Percentiles rank a stretch among this genome's conserved stretches.
These are phyloP conservation scores for Hirsutella minnesotensis DNA, from an alignment of 2,329 filamentous ascomycete species.

Conservation along the genomic window DNA sequence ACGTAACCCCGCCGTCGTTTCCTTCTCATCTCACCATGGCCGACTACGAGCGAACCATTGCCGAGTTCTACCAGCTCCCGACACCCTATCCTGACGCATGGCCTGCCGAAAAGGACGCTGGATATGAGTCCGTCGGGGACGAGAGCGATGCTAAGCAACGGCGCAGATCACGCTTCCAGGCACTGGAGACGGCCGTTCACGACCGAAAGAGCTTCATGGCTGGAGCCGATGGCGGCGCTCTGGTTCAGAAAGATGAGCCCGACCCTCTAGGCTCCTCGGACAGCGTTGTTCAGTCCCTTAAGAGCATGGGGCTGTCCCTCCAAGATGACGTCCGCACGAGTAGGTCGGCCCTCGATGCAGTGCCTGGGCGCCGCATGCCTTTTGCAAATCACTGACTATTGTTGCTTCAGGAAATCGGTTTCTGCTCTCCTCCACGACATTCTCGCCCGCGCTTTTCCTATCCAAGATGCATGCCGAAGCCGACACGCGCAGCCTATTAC, in stretches of 20 bases:
- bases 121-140: conserved; percentile 51
- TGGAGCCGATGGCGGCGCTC: conserved; percentile 58
- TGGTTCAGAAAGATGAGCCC: conserved; percentile 83
- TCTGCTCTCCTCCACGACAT: conserved; percentile 87
- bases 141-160: conserved; percentile 34
- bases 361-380: too few species aligned
- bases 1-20: background rate
- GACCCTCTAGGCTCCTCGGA: conserved; percentile 83
- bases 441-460: conserved; percentile 83
- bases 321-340: conserved; percentile 74
- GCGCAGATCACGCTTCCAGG: conserved; percentile 72
- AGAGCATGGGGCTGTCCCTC: conserved; percentile 63
- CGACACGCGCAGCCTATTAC: conserved; percentile 68
- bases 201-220: conserved; percentile 53
- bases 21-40: conserved; percentile 32
- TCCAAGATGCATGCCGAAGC: conserved; percentile 83
- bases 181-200: conserved; percentile 63
- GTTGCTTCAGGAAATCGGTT: conserved; percentile 67
- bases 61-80: conserved; percentile 82
- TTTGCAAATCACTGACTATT: conserved; percentile 10
- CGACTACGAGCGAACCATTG: conserved; percentile 64
- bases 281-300: conserved; percentile 73
- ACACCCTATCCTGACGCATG: conserved; percentile 71
- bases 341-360: conserved; percentile 29
- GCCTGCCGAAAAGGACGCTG: conserved; percentile 68